Evolutionary conservation across 2,329 filamentous ascomycete species (phyloP), one percentile per base, ranked within the genome.

Genomic region (Fusarium pseudocircinatum): DNA sequence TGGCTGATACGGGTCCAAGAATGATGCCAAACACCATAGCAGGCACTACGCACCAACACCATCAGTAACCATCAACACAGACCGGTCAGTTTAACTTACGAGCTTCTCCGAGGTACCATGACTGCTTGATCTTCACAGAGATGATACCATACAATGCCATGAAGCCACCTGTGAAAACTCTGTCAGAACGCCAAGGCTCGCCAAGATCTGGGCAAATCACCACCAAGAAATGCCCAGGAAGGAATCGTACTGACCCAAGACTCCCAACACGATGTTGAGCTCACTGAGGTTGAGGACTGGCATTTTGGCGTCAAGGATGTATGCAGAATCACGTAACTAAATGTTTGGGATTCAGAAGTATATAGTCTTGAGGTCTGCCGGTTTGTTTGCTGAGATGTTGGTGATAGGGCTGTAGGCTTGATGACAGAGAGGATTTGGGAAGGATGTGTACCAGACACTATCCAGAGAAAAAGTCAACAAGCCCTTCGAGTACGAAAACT

Each of bases 101-200:
- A 30, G 87, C 87, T 81, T 89, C 87, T 24, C 87, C 87, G 10
- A 89, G 80, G 70, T 87, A 88, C 86, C 86, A 88, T 39, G 79
- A 78, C 54, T 83, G 82, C 79, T 88, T 89, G 71, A 89, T 83
- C 77, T 87, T 85, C 30, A 87, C 83, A 3, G 87, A 87, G 11
- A 87, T 80, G 59, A 88, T 73, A 49, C 87, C 87, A 74, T 85
- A 89, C 9, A 84, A 59, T 2, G 87, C 76, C 28, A 83, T 85
- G 74, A 87, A 89, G 14, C 80, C 79, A 52, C 87, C 86, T 84
- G 59, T 4, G 16, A 30, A 57, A 54, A 52, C n/a, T 15, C 16
- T 47, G 69, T 73, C 40, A 73, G 69, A 32, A 52, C 11, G 69
- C 69, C 69, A 69, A 60, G 59, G 2, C 2, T 9, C 24, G 34